Base-by-base conservation (phyloP, 2,329 filamentous ascomycete genomes). In the Calonectria crousiana region DNA sequence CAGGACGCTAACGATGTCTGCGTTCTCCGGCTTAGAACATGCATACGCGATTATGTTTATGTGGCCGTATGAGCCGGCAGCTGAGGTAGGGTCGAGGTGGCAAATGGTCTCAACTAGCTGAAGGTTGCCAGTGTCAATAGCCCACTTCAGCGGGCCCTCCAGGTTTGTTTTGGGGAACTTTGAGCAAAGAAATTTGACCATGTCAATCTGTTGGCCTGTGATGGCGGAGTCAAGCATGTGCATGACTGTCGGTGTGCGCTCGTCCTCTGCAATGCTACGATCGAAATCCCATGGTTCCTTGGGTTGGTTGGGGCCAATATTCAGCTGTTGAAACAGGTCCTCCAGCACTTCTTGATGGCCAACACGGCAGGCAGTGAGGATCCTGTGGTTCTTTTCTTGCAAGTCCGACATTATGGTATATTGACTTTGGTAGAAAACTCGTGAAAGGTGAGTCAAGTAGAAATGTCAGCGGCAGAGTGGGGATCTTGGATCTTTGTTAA, bases 31-130 rank as follows among this genome's bases (percentile, higher is more conserved):
- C n/a, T 53, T 67, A 3, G 44, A 32, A 18, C 65, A 67, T 11
- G 65, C 44, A n/a, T 34, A 36, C 26, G 47, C 44, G n/a, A 67
- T 47, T 4, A 13, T 58, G 23, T 56, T 69, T 1, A 23, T 28
- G 18, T 69, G 36, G 16, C 18, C 8, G 26, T 8, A 52, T 9
- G 26, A 34, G 5, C 67, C 67, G n/a, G 62, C 51, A 13, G 53
- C 26, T 3, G 67, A 11, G 14, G n/a, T 20, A n/a, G 67, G 67
- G 38, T 70, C 67, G 20, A 70, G 18, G 20, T 70, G 49, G n/a
- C 67, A 70, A 14, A 70, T 70, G 38, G 41, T 44, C 53, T 70
- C 32, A 32, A 70, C 67, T 13, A 64, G 53, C 41, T 70, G 53
- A 18, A 18, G 16, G n/a, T 70, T 70, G 41, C 53, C 38, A 13